Base-by-base conservation (phyloP, 2,329 filamentous ascomycete genomes). In the Xylariomycetidae sp. region DNA sequence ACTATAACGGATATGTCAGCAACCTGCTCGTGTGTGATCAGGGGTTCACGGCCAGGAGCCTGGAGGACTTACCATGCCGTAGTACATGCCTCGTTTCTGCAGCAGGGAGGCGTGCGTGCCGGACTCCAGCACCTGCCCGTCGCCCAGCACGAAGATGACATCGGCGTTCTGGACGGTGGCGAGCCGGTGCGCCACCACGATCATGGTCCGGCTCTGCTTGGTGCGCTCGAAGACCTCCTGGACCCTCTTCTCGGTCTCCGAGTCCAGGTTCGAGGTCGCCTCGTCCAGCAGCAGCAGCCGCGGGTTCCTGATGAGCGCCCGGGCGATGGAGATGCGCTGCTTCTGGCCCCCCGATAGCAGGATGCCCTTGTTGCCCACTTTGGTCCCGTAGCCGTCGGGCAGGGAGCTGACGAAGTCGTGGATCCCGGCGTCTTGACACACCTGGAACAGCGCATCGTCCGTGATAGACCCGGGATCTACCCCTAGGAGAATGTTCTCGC, bases 111-210 rank as follows among this genome's bases (percentile, higher is more conserved):
- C 35, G 37, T 77, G 73, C 12, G 51, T 74, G 6, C 72, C 73
- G 44, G 65, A 61, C 53, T 77, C 74, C 14, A 77, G 51, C 34
- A 77, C 60, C 43, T 65, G 71, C 4, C 80, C 77, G 34, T 80
- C 72, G 6, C 83, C 82, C 29, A 92, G 73, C 0, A 90, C 84
- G 49, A 85, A 87, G 30, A 89, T 89, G 11, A 80, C 61, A 54
- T 90, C 80, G 3, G 85, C 83, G 46, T 88, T 82, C 53, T 85
- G 84, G 16, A 89, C 78, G 8, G 82, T 90, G 1, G 81, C 80
- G 31, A 89, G 64, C 14, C 85, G 69, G 55, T 90, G 86, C 1
- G 86, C 85, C 9, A 90, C 83, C 3, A 84, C 82, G 6, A 90
- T 68, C 40, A 85, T 85, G 1, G 85, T 79, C 6, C 73, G 61